Conservation (phyloP, 208 protist genomes). For the Trypanosoma mega region DNA sequence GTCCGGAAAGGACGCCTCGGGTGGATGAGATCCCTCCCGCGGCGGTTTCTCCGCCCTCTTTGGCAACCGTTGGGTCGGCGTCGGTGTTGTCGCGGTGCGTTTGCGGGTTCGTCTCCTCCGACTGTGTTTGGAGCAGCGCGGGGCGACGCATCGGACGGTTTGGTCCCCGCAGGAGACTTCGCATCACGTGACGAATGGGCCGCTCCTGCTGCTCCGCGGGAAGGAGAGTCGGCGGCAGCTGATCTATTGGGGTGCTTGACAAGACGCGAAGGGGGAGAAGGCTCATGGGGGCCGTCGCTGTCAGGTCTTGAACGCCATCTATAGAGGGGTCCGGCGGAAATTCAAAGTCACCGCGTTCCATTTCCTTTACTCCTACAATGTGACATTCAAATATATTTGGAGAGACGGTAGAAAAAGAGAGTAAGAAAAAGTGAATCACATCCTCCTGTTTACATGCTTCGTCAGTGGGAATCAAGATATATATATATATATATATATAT, state of each 20-base stretch:
- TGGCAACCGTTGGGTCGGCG: neutral
- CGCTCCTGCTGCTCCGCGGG: conserved; percentile 39
- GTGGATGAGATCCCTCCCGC: neutral
- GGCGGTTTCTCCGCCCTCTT: neutral
- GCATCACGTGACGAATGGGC: conserved; percentile 65
- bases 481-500: neutral
- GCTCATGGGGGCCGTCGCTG: neutral
- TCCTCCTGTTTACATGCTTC: no score
- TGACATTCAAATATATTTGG: neutral
- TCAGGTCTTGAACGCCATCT: conserved; percentile 19
- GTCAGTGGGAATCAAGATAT: conserved; percentile 5
- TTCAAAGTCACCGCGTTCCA: conserved; percentile 75
- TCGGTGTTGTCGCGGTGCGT: neutral
- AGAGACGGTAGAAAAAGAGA: conserved; percentile 10
- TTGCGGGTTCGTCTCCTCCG: neutral
- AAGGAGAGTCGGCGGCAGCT: conserved; percentile 70
- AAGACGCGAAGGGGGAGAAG: conserved; percentile 50
- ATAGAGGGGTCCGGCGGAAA: conserved; percentile 67
- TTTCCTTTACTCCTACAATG: conserved; percentile 7
- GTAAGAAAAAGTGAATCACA: neutral
- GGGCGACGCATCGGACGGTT: neutral
- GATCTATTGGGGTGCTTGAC: conserved; percentile 57
- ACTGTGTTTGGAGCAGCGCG: neutral
- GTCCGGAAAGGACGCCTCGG: conserved; percentile 2
- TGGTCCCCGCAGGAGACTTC: conserved; percentile 18